Conservation (phyloP, 2,329 filamentous ascomycete genomes). For the Phialophora expanda region DNA sequence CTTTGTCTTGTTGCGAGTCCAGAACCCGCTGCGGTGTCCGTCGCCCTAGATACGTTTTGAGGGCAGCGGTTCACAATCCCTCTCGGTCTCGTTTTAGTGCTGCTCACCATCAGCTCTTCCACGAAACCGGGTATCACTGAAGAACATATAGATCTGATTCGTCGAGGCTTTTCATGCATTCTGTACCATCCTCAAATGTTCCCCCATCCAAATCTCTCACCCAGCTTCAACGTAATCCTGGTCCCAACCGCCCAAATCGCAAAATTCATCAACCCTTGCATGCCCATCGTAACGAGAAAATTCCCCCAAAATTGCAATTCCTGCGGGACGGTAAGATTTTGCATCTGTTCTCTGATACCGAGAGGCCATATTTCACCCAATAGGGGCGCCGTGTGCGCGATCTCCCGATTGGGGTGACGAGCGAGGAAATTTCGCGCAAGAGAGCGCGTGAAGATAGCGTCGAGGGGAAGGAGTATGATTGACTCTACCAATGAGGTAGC, state of each 20-base stretch:
- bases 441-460: constrained; percentile 30
- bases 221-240: constrained; percentile 19
- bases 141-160: not conserved
- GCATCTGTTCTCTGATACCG: constrained; percentile 1
- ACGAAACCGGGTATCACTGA: not conserved
- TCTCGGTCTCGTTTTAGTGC: not conserved
- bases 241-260: constrained; percentile 28
- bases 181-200: constrained; percentile 21
- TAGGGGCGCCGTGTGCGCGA: not conserved
- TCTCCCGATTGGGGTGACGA: not conserved
- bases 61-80: not conserved
- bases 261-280: constrained; percentile 28
- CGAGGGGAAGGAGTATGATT: constrained; percentile 32
- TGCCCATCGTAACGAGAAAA: constrained; percentile 25
- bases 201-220: constrained; percentile 31
- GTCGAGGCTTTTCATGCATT: not conserved
- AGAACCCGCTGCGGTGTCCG: not conserved
- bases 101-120: not conserved
- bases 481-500: constrained; percentile 27
- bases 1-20: not conserved
- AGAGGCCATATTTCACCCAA: constrained; percentile 26
- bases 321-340: constrained; percentile 8
- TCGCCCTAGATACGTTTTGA: not conserved
- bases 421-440: constrained; percentile 23
- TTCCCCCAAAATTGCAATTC: constrained; percentile 24